These are phyloP conservation scores for Mycena sanguinolenta DNA, from an alignment of 768 basidiomycete genomes.

Conservation along the genomic window DNA sequence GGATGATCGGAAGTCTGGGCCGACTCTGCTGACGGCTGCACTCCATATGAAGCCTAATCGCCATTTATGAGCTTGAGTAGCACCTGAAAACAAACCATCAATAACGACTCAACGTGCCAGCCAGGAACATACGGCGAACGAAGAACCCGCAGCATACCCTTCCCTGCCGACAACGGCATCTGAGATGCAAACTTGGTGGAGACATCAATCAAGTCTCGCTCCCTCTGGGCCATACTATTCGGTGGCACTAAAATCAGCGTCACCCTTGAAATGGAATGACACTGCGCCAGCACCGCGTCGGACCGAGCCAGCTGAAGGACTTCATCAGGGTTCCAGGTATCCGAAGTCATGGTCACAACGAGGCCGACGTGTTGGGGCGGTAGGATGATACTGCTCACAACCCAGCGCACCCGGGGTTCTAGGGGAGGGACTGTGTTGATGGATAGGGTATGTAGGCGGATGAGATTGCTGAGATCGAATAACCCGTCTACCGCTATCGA, in stretches of 20 bases:
- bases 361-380: slow-evolving; percentile 10
- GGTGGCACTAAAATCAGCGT: slow-evolving; percentile 1
- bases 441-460: slow-evolving; percentile 3
- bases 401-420: slow-evolving; percentile 4
- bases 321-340: neutral
- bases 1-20: too few relatives aligned
- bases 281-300: neutral
- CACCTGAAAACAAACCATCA: neutral
- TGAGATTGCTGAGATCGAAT: slow-evolving; percentile 2
- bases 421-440: neutral
- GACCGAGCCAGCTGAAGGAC: neutral
- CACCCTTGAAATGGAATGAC: neutral
- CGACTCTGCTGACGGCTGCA: too few relatives aligned
- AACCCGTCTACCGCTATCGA: neutral
- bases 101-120: too few relatives aligned
- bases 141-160: slow-evolving; percentile 16
- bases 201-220: slow-evolving; percentile 18
- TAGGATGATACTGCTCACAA: neutral
- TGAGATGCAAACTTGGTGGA: neutral
- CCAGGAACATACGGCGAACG: slow-evolving; percentile 3
- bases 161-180: slow-evolving; percentile 10
- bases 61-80: neutral
- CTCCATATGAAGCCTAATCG: too few relatives aligned
- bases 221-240: neutral
- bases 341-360: slow-evolving; percentile 6